A percentile compares a stretch with the other conserved stretches of the same genome.
Evolutionary conservation across 352 stramenopile genomes (phyloP).

Genomic region (Phytopythium vexans): DNA sequence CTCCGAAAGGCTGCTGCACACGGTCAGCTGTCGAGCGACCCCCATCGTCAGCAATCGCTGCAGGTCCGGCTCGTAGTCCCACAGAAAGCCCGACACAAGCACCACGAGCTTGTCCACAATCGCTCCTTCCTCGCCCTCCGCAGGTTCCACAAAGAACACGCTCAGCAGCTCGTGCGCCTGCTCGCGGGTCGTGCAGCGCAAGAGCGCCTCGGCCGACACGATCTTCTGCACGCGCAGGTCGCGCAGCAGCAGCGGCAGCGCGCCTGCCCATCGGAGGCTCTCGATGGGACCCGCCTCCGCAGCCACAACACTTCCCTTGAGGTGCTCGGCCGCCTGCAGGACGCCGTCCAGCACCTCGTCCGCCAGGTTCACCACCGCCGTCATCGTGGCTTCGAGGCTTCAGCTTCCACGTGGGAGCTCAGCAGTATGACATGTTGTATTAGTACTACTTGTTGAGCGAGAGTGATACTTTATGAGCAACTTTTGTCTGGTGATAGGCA

Average conservation of each 20-base stretch:
- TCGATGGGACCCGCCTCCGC: conserved; percentile 59
- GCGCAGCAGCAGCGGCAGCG: conserved; percentile 61
- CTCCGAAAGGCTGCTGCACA: conserved; percentile 70
- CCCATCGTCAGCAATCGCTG: conserved; percentile 30
- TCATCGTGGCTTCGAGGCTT: background rate
- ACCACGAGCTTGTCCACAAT: conserved; percentile 43
- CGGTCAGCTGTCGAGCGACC: conserved; percentile 36
- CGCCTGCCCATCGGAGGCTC: conserved; percentile 58
- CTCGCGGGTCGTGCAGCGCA: conserved; percentile 15
- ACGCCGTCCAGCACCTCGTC: conserved; percentile 59
- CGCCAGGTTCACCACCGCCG: conserved; percentile 38
- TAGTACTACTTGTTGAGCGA: background rate
- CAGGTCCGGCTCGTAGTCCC: conserved; percentile 49
- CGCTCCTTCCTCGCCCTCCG: conserved; percentile 3
- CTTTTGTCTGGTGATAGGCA: too few relatives aligned
- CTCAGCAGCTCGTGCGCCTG: conserved; percentile 19
- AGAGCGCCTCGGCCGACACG: conserved; percentile 32
- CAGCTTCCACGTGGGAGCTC: too few relatives aligned
- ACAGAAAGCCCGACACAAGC: conserved; percentile 54
- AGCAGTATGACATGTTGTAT: background rate
- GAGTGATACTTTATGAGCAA: background rate
- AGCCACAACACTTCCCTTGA: conserved; percentile 42
- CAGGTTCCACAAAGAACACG: conserved; percentile 4
- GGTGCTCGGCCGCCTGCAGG: conserved; percentile 48
- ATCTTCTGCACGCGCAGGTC: conserved; percentile 55